Percentiles rank a stretch among this genome's conserved stretches.
These are phyloP conservation scores for Hypoxylon fragiforme DNA, from an alignment of 495 filamentous ascomycete genomes.

Conservation along the genomic window DNA sequence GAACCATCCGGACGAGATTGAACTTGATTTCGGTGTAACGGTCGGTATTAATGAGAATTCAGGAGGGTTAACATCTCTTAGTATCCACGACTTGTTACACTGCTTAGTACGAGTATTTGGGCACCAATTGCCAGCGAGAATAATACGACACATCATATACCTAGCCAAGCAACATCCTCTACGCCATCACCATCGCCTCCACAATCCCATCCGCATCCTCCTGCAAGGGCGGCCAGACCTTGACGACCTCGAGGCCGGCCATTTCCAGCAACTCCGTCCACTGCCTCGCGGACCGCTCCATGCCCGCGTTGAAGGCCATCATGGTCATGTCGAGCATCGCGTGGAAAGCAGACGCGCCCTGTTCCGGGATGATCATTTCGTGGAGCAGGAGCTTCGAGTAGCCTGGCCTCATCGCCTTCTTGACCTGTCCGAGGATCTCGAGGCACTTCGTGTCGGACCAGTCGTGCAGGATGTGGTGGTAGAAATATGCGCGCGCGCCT, in stretches of 20 bases:
- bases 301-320: conserved; percentile 33
- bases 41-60: too few species aligned
- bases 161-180: not conserved
- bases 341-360: conserved; percentile 11
- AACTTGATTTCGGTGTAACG: too few species aligned
- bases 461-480: conserved; percentile 57
- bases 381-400: conserved; percentile 53
- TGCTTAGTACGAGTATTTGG: too few species aligned
- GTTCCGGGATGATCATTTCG: conserved; percentile 52
- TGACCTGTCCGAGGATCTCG: conserved; percentile 40
- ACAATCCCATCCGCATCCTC: conserved; percentile 37
- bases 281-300: conserved; percentile 35
- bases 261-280: conserved; percentile 25
- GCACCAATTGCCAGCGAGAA: too few species aligned
- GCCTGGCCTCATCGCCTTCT: conserved; percentile 49
- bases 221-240: conserved; percentile 38
- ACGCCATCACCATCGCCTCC: conserved; percentile 35
- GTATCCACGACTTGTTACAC: too few species aligned
- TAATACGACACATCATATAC: too few species aligned
- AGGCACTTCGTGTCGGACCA: conserved; percentile 43
- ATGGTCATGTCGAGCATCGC: conserved; percentile 31
- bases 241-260: conserved; percentile 40
- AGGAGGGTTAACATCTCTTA: too few species aligned
- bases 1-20: too few species aligned
- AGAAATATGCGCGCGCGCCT: conserved; percentile 55